phyloP scores from a whole-genome alignment of 1,139 yeast species.

The Magnusiomyces paraingens region DNA sequence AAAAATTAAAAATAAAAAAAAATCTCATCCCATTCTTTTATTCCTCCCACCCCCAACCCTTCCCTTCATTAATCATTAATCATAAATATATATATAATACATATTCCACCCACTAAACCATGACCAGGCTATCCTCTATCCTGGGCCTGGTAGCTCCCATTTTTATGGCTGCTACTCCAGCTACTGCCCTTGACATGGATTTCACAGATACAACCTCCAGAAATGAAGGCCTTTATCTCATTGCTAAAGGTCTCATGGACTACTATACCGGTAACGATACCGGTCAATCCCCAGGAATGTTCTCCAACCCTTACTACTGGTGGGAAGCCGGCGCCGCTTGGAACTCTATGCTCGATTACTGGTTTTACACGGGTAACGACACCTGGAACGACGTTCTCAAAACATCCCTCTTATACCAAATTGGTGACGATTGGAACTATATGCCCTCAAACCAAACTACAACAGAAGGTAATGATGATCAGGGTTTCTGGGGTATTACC shows the following conservation, averaged over 20 bases:
- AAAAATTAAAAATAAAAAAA: too few species aligned
- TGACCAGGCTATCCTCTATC: background rate
- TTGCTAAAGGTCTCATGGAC: constrained; percentile 60
- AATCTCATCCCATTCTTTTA: too few species aligned
- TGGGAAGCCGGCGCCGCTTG: constrained; percentile 93
- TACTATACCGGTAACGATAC: constrained; percentile 56
- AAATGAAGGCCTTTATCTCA: constrained; percentile 44
- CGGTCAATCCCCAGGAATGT: constrained; percentile 65
- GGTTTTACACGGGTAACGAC: constrained; percentile 55
- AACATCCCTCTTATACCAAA: constrained; percentile 56
- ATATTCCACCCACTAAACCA: too few species aligned
- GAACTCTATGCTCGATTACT: constrained; percentile 68
- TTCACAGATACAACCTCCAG: constrained; percentile 24
- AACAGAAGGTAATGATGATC: constrained; percentile 89
- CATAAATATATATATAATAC: too few species aligned
- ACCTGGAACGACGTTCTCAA: constrained; percentile 51
- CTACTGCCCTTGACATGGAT: background rate
- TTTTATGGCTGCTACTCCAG: background rate
- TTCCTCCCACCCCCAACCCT: too few species aligned
- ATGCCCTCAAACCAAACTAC: constrained; percentile 70
- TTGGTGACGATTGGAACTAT: constrained; percentile 60
- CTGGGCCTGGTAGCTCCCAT: background rate
- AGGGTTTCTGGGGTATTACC: constrained; percentile 84
- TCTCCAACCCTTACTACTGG: constrained; percentile 77
- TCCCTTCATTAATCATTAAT: too few species aligned